Percentiles rank a stretch among this genome's conserved stretches.
Conservation (phyloP, 805 yeast species). For the Candida cerambycidarum region DNA sequence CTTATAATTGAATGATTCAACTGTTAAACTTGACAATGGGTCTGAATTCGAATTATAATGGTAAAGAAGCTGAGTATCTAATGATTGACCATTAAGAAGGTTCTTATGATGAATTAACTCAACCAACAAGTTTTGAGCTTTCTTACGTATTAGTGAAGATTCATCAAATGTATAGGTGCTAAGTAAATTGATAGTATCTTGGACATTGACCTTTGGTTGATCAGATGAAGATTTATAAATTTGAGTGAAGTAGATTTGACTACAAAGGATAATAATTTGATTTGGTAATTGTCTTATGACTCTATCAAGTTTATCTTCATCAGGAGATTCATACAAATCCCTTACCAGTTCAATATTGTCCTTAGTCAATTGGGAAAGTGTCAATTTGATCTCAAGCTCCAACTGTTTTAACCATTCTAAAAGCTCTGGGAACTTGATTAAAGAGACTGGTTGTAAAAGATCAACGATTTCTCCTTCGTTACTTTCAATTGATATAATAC, state of each 20-base stretch:
- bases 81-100: constrained; percentile 16
- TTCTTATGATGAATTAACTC: constrained; percentile 64
- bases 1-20: constrained; percentile 52
- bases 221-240: too few relatives aligned
- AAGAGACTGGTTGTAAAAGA: constrained; percentile 44
- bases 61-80: constrained; percentile 13
- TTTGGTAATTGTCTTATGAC: constrained; percentile 35
- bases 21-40: constrained; percentile 32
- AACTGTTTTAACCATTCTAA: constrained; percentile 63
- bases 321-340: constrained; percentile 27
- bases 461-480: constrained; percentile 60
- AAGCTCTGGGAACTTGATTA: constrained; percentile 42
- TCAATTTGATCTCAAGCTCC: constrained; percentile 50
- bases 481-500: constrained; percentile 54
- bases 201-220: not conserved
- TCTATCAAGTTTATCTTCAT: constrained; percentile 7
- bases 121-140: constrained; percentile 60
- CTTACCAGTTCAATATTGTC: constrained; percentile 44
- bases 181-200: not conserved
- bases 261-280: constrained; percentile 55
- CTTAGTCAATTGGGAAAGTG: constrained; percentile 42
- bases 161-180: not conserved
- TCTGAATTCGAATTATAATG: constrained; percentile 18
- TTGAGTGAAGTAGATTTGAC: constrained; percentile 41
- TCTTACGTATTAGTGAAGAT: constrained; percentile 28